Evolutionary conservation across 1,284 basidiomycete genomes (phyloP), one percentile per base, ranked within the genome.

Genomic region (Irpex rosettiformis): DNA sequence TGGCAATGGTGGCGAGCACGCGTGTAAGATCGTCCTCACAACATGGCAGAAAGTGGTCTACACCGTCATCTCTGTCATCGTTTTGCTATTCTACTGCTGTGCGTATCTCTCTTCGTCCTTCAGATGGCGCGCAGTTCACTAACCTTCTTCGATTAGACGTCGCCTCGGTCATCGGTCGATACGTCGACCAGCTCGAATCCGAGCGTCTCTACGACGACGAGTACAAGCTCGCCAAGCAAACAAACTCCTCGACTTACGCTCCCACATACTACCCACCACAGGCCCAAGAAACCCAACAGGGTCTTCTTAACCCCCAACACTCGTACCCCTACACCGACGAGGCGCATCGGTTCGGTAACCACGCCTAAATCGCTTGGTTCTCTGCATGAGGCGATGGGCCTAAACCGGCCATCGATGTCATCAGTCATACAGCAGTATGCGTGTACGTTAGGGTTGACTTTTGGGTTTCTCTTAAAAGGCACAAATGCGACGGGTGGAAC

Each of bases 41-140:
- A 63, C 65, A 3, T 66, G 52, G 28, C 42, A 67, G 55, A 72
- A 73, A 65, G 55, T 72, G 55, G 58, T 68, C 18, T 56, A 66
- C 57, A 69, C 67, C 33, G 55, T 63, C 59, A 48, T 61, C 55
- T 49, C 55, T 55, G 58, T 77, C 47, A 53, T 81, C 37, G 69
- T 72, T 45, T 79, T 82, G 77, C 62, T 83, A 51, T 64, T 83
- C 54, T 71, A 82, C 64, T 72, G 81, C 49, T 85, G 82, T 83
- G 64, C 58, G 79, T 77, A 13, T 5, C 33, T 45, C 43, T n/a
- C 21, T 18, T 45, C 16, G 7, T 16, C 6, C 33, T 37, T 37
- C 51, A 51, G 13, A 49, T 43, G 28, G 30, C 25, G 27, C n/a
- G n/a, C n/a, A n/a, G n/a, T n/a, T n/a, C n/a, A n/a, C n/a, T n/a